A percentile compares a stretch with the other conserved stretches of the same genome.
These are phyloP conservation scores for Casuarina equisetifolia DNA, from an alignment of 306 rosid species.

Conservation along the genomic window DNA sequence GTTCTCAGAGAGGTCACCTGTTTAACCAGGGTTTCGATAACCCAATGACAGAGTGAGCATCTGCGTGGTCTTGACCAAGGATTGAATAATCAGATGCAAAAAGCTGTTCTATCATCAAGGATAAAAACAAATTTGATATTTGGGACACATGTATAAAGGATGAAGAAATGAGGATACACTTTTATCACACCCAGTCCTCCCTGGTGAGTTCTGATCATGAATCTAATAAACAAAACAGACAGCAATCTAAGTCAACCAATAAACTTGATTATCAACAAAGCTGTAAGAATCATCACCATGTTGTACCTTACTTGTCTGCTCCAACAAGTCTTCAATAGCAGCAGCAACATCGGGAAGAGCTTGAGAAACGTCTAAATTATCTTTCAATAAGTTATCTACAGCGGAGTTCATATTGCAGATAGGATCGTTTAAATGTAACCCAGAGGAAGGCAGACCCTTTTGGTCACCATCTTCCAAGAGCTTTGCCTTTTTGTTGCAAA, in stretches of 20 bases:
- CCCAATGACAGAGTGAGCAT: conserved; percentile 57
- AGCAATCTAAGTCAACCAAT: conserved; percentile 29
- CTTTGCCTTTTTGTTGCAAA: conserved; percentile 68
- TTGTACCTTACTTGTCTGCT: conserved; percentile 90
- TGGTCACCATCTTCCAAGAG: conserved; percentile 50
- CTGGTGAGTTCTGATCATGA: conserved; percentile 75
- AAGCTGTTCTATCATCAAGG: conserved; percentile 64
- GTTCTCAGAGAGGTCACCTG: conserved; percentile 47
- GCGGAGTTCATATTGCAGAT: conserved; percentile 35
- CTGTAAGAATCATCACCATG: conserved; percentile 27
- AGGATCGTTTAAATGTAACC: conserved; percentile 34
- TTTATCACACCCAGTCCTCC: conserved; percentile 44
- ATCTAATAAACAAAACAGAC: conserved; percentile 47
- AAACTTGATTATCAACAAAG: conserved; percentile 19
- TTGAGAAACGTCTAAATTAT: conserved; percentile 36
- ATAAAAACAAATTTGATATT: conserved; percentile 24
- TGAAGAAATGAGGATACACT: conserved; percentile 63
- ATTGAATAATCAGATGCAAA: conserved; percentile 60
- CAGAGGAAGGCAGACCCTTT: conserved; percentile 36
- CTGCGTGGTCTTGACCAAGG: conserved; percentile 57
- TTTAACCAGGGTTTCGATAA: conserved; percentile 72
- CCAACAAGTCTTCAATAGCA: conserved; percentile 92
- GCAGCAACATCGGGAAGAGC: conserved; percentile 94
- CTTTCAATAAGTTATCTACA: conserved; percentile 40
- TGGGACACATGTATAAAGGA: background rate